Evolutionary conservation across 2,329 filamentous ascomycete species (phyloP), one percentile per base, ranked within the genome.

Genomic region (Camillea tinctor): DNA sequence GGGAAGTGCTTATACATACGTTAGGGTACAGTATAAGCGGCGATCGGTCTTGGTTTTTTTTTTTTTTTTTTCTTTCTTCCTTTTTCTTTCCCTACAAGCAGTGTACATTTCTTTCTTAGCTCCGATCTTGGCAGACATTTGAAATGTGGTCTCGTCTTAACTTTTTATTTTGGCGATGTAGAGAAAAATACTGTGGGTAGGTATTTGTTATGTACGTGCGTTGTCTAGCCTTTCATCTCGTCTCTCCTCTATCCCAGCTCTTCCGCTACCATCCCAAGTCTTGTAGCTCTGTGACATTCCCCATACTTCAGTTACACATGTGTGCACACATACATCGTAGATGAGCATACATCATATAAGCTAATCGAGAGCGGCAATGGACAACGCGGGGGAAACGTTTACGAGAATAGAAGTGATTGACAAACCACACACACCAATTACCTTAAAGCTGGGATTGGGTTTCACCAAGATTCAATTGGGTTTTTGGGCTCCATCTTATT

Each of bases 401-500:
- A 44, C 36, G n/a, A 44, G 36, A 44, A 44, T 11, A 44, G 36
- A 44, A 44, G 36, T 44, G 36, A 44, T 44, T 44, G 13, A 17
- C 36, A 44, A 44, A 17, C 36, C 36, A 44, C 17, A 17, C 36
- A n/a, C 36, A 15, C 4, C 36, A 44, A n/a, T n/a, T 44, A 44
- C 36, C 36, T 15, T 44, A n/a, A 44, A n/a, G 36, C 17, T 44
- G 7, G 17, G 36, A 44, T 44, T 44, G 17, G 17, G 50, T 24
- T 21, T 51, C 20, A 51, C 50, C 36, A 44, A 7, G 2, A 19
- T 20, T 26, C 48, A 24, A 56, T 36, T 5, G 23, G 24, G 49
- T 48, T 52, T n/a, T 52, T 21, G 50, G 50, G 50, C 23, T 17
- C 54, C 50, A n/a, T 19, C 52, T 23, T 26, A 56, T 30, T 59